Evolutionary conservation across 2,329 filamentous ascomycete species (phyloP).

Genomic region (Xylaria sp.): DNA sequence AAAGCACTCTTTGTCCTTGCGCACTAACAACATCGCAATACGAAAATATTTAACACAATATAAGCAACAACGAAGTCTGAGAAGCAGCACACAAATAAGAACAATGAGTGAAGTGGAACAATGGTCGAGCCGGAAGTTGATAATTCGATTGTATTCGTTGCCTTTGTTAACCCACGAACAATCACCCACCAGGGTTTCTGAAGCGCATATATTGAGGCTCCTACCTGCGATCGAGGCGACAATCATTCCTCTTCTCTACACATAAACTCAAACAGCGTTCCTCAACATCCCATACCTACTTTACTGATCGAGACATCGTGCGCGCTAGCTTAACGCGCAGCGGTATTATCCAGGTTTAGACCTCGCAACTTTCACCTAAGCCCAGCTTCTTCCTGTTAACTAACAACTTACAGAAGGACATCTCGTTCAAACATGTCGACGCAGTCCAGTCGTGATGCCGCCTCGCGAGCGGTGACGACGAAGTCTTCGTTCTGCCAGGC

Average conservation of each 20-base stretch:
- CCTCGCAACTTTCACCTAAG: not conserved
- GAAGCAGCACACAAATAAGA: not conserved
- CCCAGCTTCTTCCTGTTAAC: not conserved
- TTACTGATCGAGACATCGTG: not conserved
- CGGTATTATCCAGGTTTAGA: not conserved
- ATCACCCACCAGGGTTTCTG: conserved; percentile 7
- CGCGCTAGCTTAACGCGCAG: conserved; percentile 4
- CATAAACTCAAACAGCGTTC: not conserved
- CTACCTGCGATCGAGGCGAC: not conserved
- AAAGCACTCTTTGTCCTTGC: not conserved
- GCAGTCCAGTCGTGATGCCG: not conserved
- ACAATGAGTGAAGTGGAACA: not conserved
- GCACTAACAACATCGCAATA: not conserved
- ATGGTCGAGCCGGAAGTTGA: not conserved
- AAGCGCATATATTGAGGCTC: not conserved
- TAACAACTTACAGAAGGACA: not conserved
- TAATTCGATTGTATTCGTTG: not conserved
- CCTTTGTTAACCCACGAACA: not conserved
- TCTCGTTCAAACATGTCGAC: not conserved
- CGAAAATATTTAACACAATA: not conserved
- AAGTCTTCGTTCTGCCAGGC: conserved; percentile 36
- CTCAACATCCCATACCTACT: not conserved
- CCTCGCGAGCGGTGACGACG: not conserved
- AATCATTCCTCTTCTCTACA: not conserved
- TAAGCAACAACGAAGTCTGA: not conserved